These are phyloP conservation scores for Zygosaccharomyces sapae DNA, from an alignment of 1,139 yeast species.

Conservation along the genomic window DNA sequence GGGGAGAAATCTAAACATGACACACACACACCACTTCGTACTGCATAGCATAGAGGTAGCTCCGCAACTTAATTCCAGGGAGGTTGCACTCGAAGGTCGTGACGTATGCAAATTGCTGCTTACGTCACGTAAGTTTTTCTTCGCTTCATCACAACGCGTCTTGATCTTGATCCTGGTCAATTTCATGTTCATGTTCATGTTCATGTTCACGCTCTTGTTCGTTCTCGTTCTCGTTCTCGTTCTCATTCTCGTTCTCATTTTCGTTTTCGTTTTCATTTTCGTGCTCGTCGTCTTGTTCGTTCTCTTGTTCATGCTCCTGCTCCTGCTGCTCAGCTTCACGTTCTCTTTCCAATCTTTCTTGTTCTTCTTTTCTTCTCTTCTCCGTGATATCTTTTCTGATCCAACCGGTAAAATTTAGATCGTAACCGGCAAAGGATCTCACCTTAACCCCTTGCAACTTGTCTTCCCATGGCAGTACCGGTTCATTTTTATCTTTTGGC, in stretches of 20 bases:
- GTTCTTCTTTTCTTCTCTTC: slow-evolving; percentile 5
- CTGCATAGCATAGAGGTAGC: too few relatives aligned
- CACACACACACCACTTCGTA: too few relatives aligned
- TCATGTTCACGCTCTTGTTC: background rate
- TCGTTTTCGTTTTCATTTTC: background rate
- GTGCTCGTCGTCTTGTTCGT: slow-evolving; percentile 1
- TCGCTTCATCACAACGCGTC: slow-evolving; percentile 4
- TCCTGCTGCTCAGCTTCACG: background rate
- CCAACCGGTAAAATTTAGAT: slow-evolving; percentile 27
- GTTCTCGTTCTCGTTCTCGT: background rate
- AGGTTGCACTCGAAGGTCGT: too few relatives aligned
- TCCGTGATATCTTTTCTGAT: slow-evolving; percentile 21
- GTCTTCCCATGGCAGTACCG: slow-evolving; percentile 25
- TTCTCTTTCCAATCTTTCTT: slow-evolving; percentile 2
- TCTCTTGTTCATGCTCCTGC: background rate
- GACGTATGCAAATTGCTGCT: background rate
- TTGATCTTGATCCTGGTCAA: slow-evolving; percentile 1
- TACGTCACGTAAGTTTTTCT: background rate
- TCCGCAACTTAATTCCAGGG: too few relatives aligned
- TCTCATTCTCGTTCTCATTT: background rate
- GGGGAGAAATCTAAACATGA: too few relatives aligned
- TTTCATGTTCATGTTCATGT: background rate
- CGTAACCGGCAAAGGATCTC: slow-evolving; percentile 29
- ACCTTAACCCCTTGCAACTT: slow-evolving; percentile 18
- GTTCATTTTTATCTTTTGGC: slow-evolving; percentile 10